Conservation (phyloP, 768 basidiomycete genomes). For the Lepiota subincarnata region DNA sequence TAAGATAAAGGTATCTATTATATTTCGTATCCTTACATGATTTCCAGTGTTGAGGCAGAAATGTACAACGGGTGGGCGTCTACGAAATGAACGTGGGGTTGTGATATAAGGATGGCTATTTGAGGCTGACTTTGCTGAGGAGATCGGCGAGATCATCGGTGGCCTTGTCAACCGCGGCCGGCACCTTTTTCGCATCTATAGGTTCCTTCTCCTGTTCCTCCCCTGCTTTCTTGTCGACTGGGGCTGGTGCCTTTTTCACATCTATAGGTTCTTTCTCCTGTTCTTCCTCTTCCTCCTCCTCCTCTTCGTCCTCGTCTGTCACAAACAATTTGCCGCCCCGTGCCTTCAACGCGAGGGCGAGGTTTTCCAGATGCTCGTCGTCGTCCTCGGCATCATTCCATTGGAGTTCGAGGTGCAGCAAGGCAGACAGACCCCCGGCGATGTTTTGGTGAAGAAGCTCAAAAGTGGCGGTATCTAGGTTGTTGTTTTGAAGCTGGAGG, state of each 20-base stretch:
- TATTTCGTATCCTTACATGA: conserved; percentile 3
- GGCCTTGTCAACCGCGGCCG: conserved; percentile 21
- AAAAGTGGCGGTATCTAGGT: conserved; percentile 71
- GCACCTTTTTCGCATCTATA: conserved; percentile 24
- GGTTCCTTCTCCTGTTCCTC: conserved; percentile 39
- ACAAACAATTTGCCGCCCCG: conserved; percentile 65
- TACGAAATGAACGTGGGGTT: background rate
- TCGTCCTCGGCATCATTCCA: conserved; percentile 88
- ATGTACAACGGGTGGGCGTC: no score
- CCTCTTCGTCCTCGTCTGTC: conserved; percentile 79
- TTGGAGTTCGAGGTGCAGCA: conserved; percentile 79
- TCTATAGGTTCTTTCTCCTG: conserved; percentile 32
- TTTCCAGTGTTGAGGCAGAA: background rate
- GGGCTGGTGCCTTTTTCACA: conserved; percentile 20
- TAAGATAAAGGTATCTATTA: conserved; percentile 24
- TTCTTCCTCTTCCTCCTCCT: conserved; percentile 62
- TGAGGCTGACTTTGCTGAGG: conserved; percentile 59
- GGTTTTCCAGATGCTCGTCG: conserved; percentile 53
- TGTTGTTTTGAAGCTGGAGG: conserved; percentile 89
- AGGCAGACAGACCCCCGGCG: conserved; percentile 46
- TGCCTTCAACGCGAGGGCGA: conserved; percentile 52
- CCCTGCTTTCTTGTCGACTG: conserved; percentile 22
- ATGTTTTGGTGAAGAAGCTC: conserved; percentile 65
- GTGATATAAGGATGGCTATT: conserved; percentile 14
- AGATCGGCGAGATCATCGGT: conserved; percentile 63